Evolutionary conservation across 306 rosid genomes (phyloP).

Genomic region (Benincasa hispida): DNA sequence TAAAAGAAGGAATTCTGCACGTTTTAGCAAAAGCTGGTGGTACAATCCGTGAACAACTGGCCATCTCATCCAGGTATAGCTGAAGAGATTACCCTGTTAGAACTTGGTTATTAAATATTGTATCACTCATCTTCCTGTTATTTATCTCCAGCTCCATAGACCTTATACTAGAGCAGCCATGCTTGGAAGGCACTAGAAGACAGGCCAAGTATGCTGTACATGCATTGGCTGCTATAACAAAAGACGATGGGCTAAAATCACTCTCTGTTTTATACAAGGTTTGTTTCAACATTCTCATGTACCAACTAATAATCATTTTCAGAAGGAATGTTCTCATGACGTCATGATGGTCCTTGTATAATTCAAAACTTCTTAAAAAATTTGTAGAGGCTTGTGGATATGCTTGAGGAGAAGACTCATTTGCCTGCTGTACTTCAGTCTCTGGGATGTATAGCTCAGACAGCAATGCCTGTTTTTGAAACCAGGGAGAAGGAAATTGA

Average conservation of each 20-base stretch:
- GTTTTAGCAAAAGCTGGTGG: conserved; percentile 90
- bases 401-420: conserved; percentile 73
- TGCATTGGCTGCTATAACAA: conserved; percentile 91
- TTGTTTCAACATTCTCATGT: conserved; percentile 21
- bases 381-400: conserved; percentile 79
- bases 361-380: conserved; percentile 20
- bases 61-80: conserved; percentile 59
- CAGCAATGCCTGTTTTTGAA: conserved; percentile 93
- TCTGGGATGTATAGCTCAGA: conserved; percentile 90
- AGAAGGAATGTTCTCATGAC: background rate
- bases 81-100: conserved; percentile 7
- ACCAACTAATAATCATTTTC: conserved; percentile 6
- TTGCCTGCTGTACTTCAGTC: conserved; percentile 94
- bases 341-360: background rate
- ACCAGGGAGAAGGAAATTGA: conserved; percentile 79
- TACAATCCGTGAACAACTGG: conserved; percentile 72
- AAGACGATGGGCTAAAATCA: conserved; percentile 87
- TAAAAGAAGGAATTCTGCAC: conserved; percentile 76
- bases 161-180: conserved; percentile 71
- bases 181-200: conserved; percentile 87
- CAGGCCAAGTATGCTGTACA: conserved; percentile 96
- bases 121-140: conserved; percentile 16
- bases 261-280: conserved; percentile 98
- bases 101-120: conserved; percentile 6
- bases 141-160: conserved; percentile 69